Base-by-base conservation (phyloP, 345 rosid genomes). In the Carallia pectinifolia region DNA sequence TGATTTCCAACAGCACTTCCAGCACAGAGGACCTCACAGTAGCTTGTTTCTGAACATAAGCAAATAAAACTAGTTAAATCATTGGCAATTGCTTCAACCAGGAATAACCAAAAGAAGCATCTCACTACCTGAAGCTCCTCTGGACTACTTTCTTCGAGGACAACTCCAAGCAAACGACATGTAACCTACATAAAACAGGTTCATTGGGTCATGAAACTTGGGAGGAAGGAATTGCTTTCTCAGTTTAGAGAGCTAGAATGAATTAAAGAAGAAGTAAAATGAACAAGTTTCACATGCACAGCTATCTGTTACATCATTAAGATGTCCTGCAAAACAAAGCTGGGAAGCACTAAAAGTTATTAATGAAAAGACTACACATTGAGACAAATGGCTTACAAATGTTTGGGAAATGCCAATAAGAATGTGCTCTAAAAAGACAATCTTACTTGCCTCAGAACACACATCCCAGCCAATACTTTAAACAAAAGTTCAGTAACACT, bases 1-100 rank as follows among this genome's bases (percentile, higher is more conserved):
- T 87, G 68, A 95, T 89, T 84, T 95, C 99, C 82, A 95, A 77
- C 33, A 95, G 90, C 70, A 92, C 94, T 81, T 95, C 98, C 84
- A 95, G 77, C 70, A 88, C 96, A 56, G 96, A 92, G 71, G 97
- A 85, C 81, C 80, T 89, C 64, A 95, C 92, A 36, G 97, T 95
- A 60, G 82, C 98, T 90, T 89, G 90, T 71, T 79, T 90, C 97
- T 95, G 85, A 79, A 64, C 66, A 55, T 38, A 74, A 76, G 2
- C 62, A n/a, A 68, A 69, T 19, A 54, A 56, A 65, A 18, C 56
- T 63, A 55, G 36, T 70, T 56, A 75, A 53, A 65, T 52, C 47
- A 4, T 61, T 23, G 61, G 58, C 66, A 19, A 54, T 61, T 39
- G 10, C 50, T n/a, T 4, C 48, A 81, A 71, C 17, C 55, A n/a